Evolutionary conservation across 768 basidiomycete genomes (phyloP).

Genomic region (Podaxis sp.): DNA sequence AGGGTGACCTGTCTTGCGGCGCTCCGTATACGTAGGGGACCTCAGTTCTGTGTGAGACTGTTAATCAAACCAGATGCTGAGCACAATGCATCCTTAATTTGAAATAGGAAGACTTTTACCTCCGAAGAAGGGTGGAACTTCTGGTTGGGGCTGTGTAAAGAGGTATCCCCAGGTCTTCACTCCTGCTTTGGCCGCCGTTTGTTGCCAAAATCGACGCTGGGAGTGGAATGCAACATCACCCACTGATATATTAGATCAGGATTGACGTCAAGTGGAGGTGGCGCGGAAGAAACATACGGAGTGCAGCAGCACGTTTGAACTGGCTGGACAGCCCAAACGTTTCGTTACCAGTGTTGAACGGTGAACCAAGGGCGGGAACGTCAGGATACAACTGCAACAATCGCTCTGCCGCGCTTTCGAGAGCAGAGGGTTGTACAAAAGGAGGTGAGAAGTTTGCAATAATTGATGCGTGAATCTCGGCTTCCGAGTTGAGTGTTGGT

Average conservation of each 20-base stretch:
- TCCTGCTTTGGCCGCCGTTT: constrained; percentile 36
- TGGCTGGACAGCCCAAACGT: constrained; percentile 38
- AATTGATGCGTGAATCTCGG: constrained; percentile 26
- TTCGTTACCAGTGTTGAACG: constrained; percentile 44
- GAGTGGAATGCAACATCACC: constrained; percentile 42
- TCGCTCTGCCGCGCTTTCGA: constrained; percentile 23
- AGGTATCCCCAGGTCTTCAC: constrained; percentile 42
- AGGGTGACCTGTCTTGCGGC: constrained; percentile 23
- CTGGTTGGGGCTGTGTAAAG: constrained; percentile 39
- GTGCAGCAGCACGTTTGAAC: constrained; percentile 32
- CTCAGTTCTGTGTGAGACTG: constrained; percentile 35
- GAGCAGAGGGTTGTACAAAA: constrained; percentile 21
- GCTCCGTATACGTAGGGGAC: constrained; percentile 35
- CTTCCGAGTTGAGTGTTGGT: constrained; percentile 23
- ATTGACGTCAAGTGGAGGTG: background rate
- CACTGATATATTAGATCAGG: constrained; percentile 17
- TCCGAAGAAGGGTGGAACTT: constrained; percentile 24
- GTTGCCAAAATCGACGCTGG: constrained; percentile 38
- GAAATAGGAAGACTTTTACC: constrained; percentile 22
- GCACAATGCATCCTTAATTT: background rate
- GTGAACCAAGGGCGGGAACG: constrained; percentile 41
- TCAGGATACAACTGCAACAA: constrained; percentile 42
- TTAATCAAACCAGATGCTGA: background rate
- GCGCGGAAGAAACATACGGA: constrained; percentile 22
- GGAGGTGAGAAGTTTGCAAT: constrained; percentile 29